Percentiles rank a stretch among this genome's conserved stretches.
Conservation (phyloP, 2,329 filamentous ascomycete species). For the Xylariomycetidae sp. region DNA sequence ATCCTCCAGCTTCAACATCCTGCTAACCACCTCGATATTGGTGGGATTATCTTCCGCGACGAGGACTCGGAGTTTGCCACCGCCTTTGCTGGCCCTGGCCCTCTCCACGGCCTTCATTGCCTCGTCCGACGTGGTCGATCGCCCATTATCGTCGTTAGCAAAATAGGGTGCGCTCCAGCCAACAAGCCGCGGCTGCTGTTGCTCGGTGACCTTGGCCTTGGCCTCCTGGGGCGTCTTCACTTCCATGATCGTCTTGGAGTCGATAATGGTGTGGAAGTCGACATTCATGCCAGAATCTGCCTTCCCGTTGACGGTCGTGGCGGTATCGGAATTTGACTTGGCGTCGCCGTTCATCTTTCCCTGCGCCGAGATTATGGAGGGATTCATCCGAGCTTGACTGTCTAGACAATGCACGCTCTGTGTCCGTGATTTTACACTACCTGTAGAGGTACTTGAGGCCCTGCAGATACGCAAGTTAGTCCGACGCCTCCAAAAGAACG, state of each 20-base stretch:
- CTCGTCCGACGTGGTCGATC: conserved; percentile 45
- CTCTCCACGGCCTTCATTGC: conserved; percentile 62
- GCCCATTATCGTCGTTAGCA: conserved; percentile 39
- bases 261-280: too few relatives aligned
- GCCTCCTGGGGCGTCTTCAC: conserved; percentile 25
- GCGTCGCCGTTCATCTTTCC: too few relatives aligned
- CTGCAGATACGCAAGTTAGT: too few relatives aligned
- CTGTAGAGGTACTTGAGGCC: conserved; percentile 50
- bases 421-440: conserved; percentile 46
- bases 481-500: too few relatives aligned
- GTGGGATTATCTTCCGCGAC: conserved; percentile 70
- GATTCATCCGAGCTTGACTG: conserved; percentile 30
- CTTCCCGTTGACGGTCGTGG: too few relatives aligned
- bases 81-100: conserved; percentile 57
- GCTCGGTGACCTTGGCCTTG: conserved; percentile 49
- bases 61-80: conserved; percentile 69
- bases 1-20: conserved; percentile 69
- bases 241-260: too few relatives aligned
- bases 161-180: conserved; percentile 84
- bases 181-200: conserved; percentile 72
- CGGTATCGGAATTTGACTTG: too few relatives aligned
- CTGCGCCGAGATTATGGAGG: too few relatives aligned
- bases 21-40: conserved; percentile 54
- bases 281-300: too few relatives aligned
- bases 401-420: conserved; percentile 41